These are phyloP conservation scores for Biscogniauxia marginata DNA, from an alignment of 2,329 filamentous ascomycete species.

Conservation along the genomic window DNA sequence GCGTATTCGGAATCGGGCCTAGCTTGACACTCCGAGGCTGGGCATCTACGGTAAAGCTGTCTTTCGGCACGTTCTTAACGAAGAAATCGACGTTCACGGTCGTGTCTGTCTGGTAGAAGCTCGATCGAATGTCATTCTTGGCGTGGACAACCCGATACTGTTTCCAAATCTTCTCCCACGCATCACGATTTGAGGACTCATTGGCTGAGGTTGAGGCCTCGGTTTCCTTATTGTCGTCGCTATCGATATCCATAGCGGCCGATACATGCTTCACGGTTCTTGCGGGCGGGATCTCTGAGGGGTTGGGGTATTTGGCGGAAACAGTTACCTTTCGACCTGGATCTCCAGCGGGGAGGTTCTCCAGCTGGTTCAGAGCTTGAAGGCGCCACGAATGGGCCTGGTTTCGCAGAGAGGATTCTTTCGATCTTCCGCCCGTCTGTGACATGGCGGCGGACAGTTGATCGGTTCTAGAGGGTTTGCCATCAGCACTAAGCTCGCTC, in stretches of 20 bases:
- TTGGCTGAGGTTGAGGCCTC: background rate
- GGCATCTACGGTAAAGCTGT: conserved; percentile 40
- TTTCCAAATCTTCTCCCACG: conserved; percentile 23
- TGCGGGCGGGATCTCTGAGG: conserved; percentile 18
- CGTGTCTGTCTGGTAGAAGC: conserved; percentile 42
- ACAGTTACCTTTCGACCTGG: conserved; percentile 46
- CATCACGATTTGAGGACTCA: background rate
- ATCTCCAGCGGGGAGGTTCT: conserved; percentile 43
- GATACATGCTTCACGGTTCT: conserved; percentile 18
- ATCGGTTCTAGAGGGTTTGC: conserved; percentile 14
- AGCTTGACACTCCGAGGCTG: conserved; percentile 22
- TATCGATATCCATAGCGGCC: background rate
- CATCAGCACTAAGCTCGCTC: conserved; percentile 30
- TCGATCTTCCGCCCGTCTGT: conserved; percentile 11
- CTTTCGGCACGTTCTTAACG: conserved; percentile 41
- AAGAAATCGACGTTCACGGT: conserved; percentile 39
- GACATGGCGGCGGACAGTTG: conserved; percentile 24
- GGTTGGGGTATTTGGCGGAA: conserved; percentile 32
- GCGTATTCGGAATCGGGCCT: conserved; percentile 49
- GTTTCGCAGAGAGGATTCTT: conserved; percentile 31
- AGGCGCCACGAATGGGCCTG: conserved; percentile 46
- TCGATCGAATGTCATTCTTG: conserved; percentile 37
- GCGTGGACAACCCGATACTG: conserved; percentile 16
- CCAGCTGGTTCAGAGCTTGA: conserved; percentile 46
- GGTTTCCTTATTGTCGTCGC: conserved; percentile 2